Evolutionary conservation across 1,284 basidiomycete species (phyloP).

Genomic region (Clitocybe nebularis): DNA sequence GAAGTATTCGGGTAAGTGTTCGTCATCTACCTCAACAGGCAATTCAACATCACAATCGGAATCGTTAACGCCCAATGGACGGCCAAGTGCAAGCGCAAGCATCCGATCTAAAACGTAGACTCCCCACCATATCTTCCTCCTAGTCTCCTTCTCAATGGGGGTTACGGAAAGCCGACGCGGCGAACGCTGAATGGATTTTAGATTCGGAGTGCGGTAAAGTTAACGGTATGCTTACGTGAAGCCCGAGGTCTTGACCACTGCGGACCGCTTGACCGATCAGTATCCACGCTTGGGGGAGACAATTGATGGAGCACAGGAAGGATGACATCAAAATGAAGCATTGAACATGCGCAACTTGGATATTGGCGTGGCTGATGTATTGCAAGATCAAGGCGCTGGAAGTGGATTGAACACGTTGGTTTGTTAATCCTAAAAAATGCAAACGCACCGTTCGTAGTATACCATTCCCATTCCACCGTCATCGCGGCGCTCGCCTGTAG

Average conservation of each 20-base stretch:
- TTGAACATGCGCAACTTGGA: constrained; percentile 82
- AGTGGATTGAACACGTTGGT: background rate
- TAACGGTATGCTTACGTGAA: constrained; percentile 63
- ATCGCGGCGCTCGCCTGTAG: constrained; percentile 53
- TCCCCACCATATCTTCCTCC: constrained; percentile 88
- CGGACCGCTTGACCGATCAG: constrained; percentile 84
- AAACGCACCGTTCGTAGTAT: constrained; percentile 74
- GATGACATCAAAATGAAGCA: constrained; percentile 84
- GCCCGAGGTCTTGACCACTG: constrained; percentile 82
- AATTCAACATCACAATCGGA: constrained; percentile 79
- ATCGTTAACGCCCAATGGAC: constrained; percentile 78
- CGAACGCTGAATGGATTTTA: constrained; percentile 55
- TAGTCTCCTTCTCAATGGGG: constrained; percentile 81
- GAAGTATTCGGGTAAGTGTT: constrained; percentile 68
- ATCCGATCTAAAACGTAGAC: constrained; percentile 86
- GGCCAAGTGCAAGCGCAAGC: constrained; percentile 82
- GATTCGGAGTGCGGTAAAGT: constrained; percentile 2
- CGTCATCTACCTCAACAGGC: constrained; percentile 80
- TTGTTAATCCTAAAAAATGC: background rate
- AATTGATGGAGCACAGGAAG: constrained; percentile 86
- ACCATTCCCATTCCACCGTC: constrained; percentile 83
- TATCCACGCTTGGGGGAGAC: constrained; percentile 88
- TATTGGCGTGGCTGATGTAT: constrained; percentile 82
- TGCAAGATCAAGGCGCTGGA: constrained; percentile 79
- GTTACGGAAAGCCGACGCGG: constrained; percentile 67